Conservation (phyloP, 2,329 filamentous ascomycete species). For the Dissoconium aciculare region DNA sequence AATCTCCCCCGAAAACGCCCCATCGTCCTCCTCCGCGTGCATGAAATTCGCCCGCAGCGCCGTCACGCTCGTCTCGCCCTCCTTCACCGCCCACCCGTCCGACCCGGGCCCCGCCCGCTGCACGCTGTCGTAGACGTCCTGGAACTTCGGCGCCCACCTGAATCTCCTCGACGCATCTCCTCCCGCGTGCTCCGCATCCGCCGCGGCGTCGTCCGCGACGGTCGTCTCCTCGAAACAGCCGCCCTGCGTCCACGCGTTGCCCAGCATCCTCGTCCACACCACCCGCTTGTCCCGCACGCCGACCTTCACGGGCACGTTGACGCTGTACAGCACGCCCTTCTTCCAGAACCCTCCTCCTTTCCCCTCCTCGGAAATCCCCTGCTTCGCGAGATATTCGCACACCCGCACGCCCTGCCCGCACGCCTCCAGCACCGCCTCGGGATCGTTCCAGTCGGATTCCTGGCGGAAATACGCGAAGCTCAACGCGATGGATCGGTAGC, state of each 20-base stretch:
- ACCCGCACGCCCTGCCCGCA: constrained; percentile 59
- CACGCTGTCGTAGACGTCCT: constrained; percentile 79
- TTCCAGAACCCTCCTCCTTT: constrained; percentile 30
- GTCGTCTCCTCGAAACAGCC: constrained; percentile 76
- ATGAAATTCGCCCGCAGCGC: constrained; percentile 87
- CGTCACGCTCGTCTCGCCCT: constrained; percentile 79
- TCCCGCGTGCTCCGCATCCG: constrained; percentile 35
- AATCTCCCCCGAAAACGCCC: constrained; percentile 56
- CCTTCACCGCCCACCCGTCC: constrained; percentile 84
- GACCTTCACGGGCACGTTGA: constrained; percentile 78
- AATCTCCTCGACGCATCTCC: constrained; percentile 92
- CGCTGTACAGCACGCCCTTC: constrained; percentile 53
- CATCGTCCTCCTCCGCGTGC: constrained; percentile 52
- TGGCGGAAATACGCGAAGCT: constrained; percentile 80
- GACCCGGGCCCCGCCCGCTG: constrained; percentile 63
- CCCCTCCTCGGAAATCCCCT: constrained; percentile 42
- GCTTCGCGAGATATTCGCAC: constrained; percentile 60
- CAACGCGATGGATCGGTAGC: constrained; percentile 54
- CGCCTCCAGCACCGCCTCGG: constrained; percentile 62
- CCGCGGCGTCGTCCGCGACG: constrained; percentile 30
- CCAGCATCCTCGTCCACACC: constrained; percentile 71
- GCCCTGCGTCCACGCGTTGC: constrained; percentile 77
- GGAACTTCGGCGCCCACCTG: constrained; percentile 82
- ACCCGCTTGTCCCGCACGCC: constrained; percentile 55
- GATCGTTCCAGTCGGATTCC: constrained; percentile 55